Base-by-base conservation (phyloP, 805 yeast genomes). In the Sugiyamaella chiloensis region DNA sequence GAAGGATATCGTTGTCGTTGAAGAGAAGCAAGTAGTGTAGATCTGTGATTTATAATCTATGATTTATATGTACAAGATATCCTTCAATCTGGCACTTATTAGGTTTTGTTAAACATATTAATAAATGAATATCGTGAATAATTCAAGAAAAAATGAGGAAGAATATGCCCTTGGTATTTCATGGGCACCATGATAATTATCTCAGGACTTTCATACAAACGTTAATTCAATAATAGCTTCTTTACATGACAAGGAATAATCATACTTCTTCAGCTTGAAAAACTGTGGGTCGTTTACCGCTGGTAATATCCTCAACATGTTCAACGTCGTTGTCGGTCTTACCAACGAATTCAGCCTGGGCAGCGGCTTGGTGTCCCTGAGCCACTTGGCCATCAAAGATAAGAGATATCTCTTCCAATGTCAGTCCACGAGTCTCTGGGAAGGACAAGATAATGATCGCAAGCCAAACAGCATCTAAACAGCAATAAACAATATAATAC, bases 391-490 rank as follows among this genome's bases (percentile, higher is more conserved):
- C 75, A 19, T 72, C 37, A 12, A 34, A 34, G 17, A 34, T 34
- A 34, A 34, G 37, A 6, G 69, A 69, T 27, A 69, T 68, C 51
- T 69, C 72, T 53, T 69, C 73, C 61, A 69, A 68, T 8, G 71
- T 65, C 55, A 62, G 63, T 14, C 70, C 70, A 8, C 65, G 53
- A 12, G 73, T 69, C 53, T 69, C 73, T 17, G 67, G 69, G 60
- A 57, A 68, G 50, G 58, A 56, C 52, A 66, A 58, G 50, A 59
- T 57, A 24, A 62, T 63, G 5, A 44, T 19, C 11, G 44, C 27
- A 31, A 44, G n/a, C 37, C 37, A 34, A 17, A 34, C 37, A 19
- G 21, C 16, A 14, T 34, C 37, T 7, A 34, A 34, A 21, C 37
- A 34, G 17, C 37, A 34, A 8, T 34, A 34, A 11, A 72, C 74